Base-by-base conservation (phyloP, 805 yeast genomes). In the Candida silvatica region DNA sequence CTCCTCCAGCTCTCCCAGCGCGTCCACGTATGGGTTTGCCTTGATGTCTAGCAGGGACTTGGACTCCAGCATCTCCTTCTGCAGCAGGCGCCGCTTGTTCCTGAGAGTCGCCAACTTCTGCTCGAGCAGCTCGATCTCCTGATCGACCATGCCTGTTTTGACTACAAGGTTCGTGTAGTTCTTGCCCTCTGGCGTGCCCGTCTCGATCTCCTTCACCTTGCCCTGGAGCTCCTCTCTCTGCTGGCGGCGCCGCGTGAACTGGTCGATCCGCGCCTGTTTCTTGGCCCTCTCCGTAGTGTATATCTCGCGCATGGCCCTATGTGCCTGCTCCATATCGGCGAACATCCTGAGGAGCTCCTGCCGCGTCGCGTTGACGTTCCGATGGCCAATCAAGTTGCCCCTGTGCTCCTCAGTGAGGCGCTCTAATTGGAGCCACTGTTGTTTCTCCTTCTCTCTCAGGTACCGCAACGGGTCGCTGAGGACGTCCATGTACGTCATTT, bases 11-110 rank as follows among this genome's bases (percentile, higher is more conserved):
- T 35, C 40, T 12, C 47, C 49, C 14, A 57, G 37, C 3, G 56
- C 43, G 25, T 66, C 66, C 12, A 63, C 63, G 39, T 64, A 68
- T 28, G 60, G 60, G 9, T 71, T 64, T 0, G 72, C 48, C 40
- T 58, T 63, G 37, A 71, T 66, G 37, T 72, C 78, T 18, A 73
- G 42, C 3, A 72, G 61, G 3, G 77, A 70, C 43, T 68, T 64
- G 1, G 77, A 62, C 15, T 61, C 62, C 18, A 58, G 53, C 20
- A 71, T 51, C 44, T 71, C 77, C 7, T 43, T 35, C 7, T 47
- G 44, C 1, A 73, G 35, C 3, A 60, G 38, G 8, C 37, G 42
- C 34, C 62, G 62, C 45, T 64, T 66, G 3, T 42, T 42, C 29
- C 54, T 57, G n/a, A 70, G 41, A 3, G 43, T 39, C 6, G 34